A percentile compares a stretch with the other conserved stretches of the same genome.
phyloP scores from a whole-genome alignment of 176 grass and related monocot genomes.

The Otatea glauca region DNA sequence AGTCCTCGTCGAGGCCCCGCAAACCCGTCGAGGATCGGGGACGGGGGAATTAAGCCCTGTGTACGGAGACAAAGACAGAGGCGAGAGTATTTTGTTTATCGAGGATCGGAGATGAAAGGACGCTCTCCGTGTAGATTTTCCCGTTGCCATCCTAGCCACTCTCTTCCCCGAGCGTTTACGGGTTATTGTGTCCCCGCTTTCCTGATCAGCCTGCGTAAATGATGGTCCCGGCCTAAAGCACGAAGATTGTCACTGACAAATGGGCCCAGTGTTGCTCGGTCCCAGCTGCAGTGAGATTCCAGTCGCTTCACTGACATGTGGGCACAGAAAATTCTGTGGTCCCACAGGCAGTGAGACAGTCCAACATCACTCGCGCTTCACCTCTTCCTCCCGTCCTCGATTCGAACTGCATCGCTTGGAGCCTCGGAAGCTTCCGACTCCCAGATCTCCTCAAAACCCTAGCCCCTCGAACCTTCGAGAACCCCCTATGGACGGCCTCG shows the following conservation, averaged over 20 bases:
- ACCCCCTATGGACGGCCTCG: slow-evolving; percentile 76
- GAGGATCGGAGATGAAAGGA: no score
- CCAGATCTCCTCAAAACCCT: slow-evolving; percentile 59
- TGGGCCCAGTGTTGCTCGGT: not conserved
- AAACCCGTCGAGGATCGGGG: no score
- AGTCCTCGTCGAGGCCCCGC: no score
- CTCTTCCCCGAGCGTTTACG: no score
- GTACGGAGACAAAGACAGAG: no score
- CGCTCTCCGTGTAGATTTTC: no score
- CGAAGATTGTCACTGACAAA: not conserved
- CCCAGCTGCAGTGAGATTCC: not conserved
- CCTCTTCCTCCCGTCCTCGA: not conserved
- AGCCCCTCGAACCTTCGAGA: slow-evolving; percentile 41
- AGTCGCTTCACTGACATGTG: not conserved
- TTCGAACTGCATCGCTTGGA: not conserved
- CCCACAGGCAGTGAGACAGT: not conserved
- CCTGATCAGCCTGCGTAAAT: not conserved
- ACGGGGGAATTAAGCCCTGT: no score
- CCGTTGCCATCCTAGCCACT: no score
- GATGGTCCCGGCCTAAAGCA: no score
- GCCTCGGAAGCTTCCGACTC: not conserved
- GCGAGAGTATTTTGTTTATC: no score
- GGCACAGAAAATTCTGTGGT: not conserved
- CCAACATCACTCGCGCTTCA: not conserved
- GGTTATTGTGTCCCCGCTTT: not conserved